Percentiles rank a stretch among this genome's conserved stretches.
Evolutionary conservation across 2,329 filamentous ascomycete genomes (phyloP).

Genomic region (Esteya vermicola): DNA sequence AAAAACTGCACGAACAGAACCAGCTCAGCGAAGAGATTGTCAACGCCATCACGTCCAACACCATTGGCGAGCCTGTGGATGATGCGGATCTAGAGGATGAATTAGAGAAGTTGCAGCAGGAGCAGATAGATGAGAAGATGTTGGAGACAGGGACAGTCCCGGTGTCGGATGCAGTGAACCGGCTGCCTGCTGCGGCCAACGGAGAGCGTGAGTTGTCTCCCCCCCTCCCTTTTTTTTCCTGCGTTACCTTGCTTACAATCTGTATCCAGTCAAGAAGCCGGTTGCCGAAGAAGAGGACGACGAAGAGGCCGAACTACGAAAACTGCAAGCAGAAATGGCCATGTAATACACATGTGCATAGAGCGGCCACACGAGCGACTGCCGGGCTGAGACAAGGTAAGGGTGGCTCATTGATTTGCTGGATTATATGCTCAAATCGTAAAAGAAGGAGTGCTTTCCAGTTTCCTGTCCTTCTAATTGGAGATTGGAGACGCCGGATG

Average conservation of each 20-base stretch:
- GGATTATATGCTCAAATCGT: too few species aligned
- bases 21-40: constrained; percentile 87
- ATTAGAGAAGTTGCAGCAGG: constrained; percentile 76
- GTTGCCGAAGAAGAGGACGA: constrained; percentile 62
- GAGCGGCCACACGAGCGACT: background rate
- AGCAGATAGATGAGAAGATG: constrained; percentile 88
- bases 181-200: constrained; percentile 60
- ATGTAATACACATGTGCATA: constrained; percentile 43
- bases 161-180: constrained; percentile 61
- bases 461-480: too few species aligned
- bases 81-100: constrained; percentile 79
- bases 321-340: constrained; percentile 92
- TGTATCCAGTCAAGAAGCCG: constrained; percentile 33
- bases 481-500: too few species aligned
- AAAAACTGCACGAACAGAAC: constrained; percentile 82
- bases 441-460: background rate
- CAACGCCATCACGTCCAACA: constrained; percentile 63
- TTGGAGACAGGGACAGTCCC: constrained; percentile 76
- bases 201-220: constrained; percentile 71
- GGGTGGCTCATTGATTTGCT: too few species aligned
- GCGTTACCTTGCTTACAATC: background rate
- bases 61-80: constrained; percentile 57
- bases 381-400: background rate
- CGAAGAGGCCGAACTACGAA: constrained; percentile 87
- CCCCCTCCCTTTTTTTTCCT: background rate